Evolutionary conservation across 1,139 yeast genomes (phyloP), one percentile per base, ranked within the genome.

Genomic region (Protomyces pachydermus): DNA sequence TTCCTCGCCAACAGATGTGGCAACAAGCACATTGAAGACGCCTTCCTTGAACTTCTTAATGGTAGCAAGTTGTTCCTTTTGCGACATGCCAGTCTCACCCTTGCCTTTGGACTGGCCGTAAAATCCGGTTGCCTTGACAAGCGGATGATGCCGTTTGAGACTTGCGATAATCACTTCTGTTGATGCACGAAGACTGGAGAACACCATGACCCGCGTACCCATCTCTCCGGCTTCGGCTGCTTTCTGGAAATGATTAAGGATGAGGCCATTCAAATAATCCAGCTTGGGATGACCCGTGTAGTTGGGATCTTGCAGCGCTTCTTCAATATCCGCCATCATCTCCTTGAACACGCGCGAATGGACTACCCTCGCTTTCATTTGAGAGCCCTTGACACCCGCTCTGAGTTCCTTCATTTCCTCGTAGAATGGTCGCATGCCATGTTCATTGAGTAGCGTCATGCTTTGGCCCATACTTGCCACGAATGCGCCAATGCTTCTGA

Each of bases 1-100:
- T 79, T 95, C 99, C 74, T 95, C 99, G 54, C 98, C 99, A 72
- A 95, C 93, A 0, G 97, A 91, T 0, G 99, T 95, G 5, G 98
- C 97, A 2, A 95, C 96, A 35, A 95, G 77, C 6, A 89, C 84
- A 72, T 93, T 95, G 71, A 82, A 83, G 0, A 75, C 78, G 5
- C 96, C 97, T 0, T 75, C 70, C 70, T 87, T 88, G 75, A 95
- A 93, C 67, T 85, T 81, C 45, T 80, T 80, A 54, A 95, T 87
- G 10, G 89, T 81, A 66, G 86, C 85, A 55, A 75, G 77, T 65
- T 78, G 81, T 54, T 73, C 74, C 67, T 78, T 78, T 54, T 79
- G 81, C 2, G 73, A 69, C 81, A 78, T 78, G 5, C 78, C 78
- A 4, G 65, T 68, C 39, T 74, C 77, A 57, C 71, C 69, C 63